Percentiles rank a stretch among this genome's conserved stretches.
phyloP scores from a whole-genome alignment of 1,284 basidiomycete genomes.

The Tetrapyrgos nigripes region DNA sequence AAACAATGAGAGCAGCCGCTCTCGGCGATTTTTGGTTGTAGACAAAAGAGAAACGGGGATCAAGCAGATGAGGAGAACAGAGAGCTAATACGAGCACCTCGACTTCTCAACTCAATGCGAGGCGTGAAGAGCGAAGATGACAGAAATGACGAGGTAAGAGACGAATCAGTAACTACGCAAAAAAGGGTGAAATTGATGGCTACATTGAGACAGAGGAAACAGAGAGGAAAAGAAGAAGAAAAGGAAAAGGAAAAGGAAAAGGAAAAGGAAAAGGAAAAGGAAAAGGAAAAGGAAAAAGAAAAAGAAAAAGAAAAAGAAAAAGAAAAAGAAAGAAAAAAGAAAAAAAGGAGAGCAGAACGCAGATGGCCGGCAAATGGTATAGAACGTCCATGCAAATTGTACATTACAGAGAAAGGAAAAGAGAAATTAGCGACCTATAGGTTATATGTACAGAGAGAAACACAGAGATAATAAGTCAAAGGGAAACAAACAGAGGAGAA shows the following conservation, averaged over 20 bases:
- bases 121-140: background rate
- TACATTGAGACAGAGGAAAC: background rate
- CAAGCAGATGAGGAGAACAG: background rate
- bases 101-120: background rate
- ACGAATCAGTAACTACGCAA: background rate
- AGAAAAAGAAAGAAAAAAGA: background rate
- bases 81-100: background rate
- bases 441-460: constrained; percentile 4
- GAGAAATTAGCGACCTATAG: background rate
- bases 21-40: constrained; percentile 11
- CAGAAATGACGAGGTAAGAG: background rate
- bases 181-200: background rate
- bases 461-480: constrained; percentile 1
- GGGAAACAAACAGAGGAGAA: background rate
- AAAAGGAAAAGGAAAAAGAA: background rate
- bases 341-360: background rate
- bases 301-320: background rate
- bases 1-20: background rate
- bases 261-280: background rate
- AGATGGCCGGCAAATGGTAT: constrained; percentile 1
- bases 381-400: constrained; percentile 8
- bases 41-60: constrained; percentile 4
- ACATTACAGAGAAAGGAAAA: constrained; percentile 3
- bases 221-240: constrained; percentile 1
- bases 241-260: background rate